Evolutionary conservation across 2,329 filamentous ascomycete species (phyloP), one percentile per base, ranked within the genome.

Genomic region (Aspergillus versicolor): DNA sequence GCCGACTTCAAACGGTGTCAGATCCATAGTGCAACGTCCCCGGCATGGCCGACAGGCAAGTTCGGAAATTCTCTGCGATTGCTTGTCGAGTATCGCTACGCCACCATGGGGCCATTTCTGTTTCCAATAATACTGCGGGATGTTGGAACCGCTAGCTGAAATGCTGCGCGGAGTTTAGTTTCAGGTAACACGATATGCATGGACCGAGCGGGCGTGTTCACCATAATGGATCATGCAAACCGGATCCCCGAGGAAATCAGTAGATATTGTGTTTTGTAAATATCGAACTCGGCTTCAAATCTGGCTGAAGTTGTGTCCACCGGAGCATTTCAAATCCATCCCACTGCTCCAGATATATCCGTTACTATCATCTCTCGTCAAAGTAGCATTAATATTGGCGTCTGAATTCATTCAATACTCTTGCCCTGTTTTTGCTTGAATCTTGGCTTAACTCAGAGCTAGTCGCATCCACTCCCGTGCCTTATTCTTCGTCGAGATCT

Each of bases 401-500:
- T 8, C 27, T 30, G 27, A 11, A 4, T 4, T 9, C 9, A 30
- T 30, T 11, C 27, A 30, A 30, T 8, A 9, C 27, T 11, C 27
- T 30, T 30, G 27, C 27, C 8, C 11, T 9, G 9, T 3, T 30
- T 12, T 30, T 30, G 27, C 3, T 30, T 30, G 27, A 30, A 30
- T 30, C 27, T 30, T 30, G 27, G 2, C 2, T 30, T 4, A 30
- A 11, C 27, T 30, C 27, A 30, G 8, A 9, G 27, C 27, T 30
- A 30, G 9, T 37, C 13, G 34, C 5, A 37, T 7, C 13, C 9
- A 37, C 15, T n/a, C 34, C 3, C 12, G n/a, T n/a, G 15, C 5
- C 32, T 72, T 65, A 76, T 54, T 68, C 71, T 52, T 76, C 76
- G 52, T 72, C 72, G 52, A 76, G 64, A 41, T 72, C 70, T 27